phyloP scores from a whole-genome alignment of 306 rosid genomes.

The Potentilla sterilis region DNA sequence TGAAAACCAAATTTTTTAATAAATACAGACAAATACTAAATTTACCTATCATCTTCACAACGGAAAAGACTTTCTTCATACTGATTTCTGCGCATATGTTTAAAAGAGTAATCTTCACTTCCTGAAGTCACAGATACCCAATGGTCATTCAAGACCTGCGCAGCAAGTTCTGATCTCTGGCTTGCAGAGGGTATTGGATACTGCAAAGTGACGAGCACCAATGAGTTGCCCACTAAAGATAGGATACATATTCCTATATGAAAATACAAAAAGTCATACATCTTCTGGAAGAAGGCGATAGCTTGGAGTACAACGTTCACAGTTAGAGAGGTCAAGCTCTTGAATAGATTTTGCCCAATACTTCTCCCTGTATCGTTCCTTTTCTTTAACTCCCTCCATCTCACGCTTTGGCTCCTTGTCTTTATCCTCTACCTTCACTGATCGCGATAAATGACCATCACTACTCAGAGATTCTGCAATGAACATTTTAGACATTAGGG shows the following conservation, averaged over 20 bases:
- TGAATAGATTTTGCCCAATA: slow-evolving; percentile 85
- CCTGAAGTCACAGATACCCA: slow-evolving; percentile 99
- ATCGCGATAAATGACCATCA: slow-evolving; percentile 64
- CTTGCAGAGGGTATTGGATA: slow-evolving; percentile 87
- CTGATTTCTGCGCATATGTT: slow-evolving; percentile 96
- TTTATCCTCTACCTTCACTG: slow-evolving; percentile 73
- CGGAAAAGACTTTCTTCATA: slow-evolving; percentile 94
- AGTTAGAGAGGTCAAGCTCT: slow-evolving; percentile 91
- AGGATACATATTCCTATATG: slow-evolving; percentile 20
- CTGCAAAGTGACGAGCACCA: slow-evolving; percentile 48
- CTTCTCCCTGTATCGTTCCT: slow-evolving; percentile 80
- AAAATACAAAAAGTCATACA: slow-evolving; percentile 37
- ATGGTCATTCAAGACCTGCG: slow-evolving; percentile 86
- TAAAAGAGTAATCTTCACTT: slow-evolving; percentile 98
- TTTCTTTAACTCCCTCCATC: slow-evolving; percentile 71
- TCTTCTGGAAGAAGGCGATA: slow-evolving; percentile 91
- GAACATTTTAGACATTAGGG: slow-evolving; percentile 31
- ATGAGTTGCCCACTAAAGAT: slow-evolving; percentile 24
- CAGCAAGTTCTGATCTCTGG: slow-evolving; percentile 89
- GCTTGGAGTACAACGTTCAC: slow-evolving; percentile 90
- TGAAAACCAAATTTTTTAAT: not conserved
- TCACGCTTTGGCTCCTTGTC: slow-evolving; percentile 76
- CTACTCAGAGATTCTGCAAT: slow-evolving; percentile 66
- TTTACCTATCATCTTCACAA: slow-evolving; percentile 98
- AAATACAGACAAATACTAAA: not conserved